Conservation (phyloP, 352 stramenopile genomes). For the Globisporangium perplexum region DNA sequence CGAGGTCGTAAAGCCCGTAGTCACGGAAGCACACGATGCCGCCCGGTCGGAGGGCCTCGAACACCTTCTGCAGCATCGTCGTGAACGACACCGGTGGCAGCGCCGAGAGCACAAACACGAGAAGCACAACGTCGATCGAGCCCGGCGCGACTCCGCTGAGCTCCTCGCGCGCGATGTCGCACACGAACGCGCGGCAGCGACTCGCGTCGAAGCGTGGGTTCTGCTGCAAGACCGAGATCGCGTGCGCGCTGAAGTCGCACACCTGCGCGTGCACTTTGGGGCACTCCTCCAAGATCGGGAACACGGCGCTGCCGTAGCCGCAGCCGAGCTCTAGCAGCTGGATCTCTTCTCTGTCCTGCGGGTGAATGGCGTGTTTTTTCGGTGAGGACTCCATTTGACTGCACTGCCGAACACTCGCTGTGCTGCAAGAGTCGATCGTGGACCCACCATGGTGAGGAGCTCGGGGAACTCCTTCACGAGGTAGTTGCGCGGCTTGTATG, state of each 20-base stretch:
- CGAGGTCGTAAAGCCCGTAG: slow-evolving; percentile 85
- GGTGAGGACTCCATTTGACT: background rate
- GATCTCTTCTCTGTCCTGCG: slow-evolving; percentile 23
- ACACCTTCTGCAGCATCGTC: slow-evolving; percentile 52
- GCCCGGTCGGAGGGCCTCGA: slow-evolving; percentile 39
- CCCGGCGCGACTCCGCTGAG: slow-evolving; percentile 30
- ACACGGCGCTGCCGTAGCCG: slow-evolving; percentile 84
- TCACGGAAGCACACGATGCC: slow-evolving; percentile 83
- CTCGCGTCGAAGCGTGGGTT: slow-evolving; percentile 36
- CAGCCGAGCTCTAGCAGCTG: slow-evolving; percentile 78
- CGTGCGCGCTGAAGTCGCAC: slow-evolving; percentile 80
- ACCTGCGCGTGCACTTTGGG: slow-evolving; percentile 64
- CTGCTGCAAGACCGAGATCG: slow-evolving; percentile 59
- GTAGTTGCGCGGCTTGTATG: slow-evolving; percentile 82
- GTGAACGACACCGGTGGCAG: slow-evolving; percentile 53
- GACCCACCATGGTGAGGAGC: slow-evolving; percentile 28
- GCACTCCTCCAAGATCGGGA: slow-evolving; percentile 71
- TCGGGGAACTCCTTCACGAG: slow-evolving; percentile 77
- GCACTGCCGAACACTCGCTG: background rate
- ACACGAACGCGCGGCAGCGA: slow-evolving; percentile 69
- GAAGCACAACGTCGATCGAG: slow-evolving; percentile 69
- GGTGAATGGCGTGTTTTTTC: background rate
- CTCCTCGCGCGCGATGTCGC: slow-evolving; percentile 56
- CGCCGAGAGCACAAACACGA: slow-evolving; percentile 81
- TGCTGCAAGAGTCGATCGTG: background rate